Conservation (phyloP, 352 stramenopile genomes). For the Pythium plurisporium region DNA sequence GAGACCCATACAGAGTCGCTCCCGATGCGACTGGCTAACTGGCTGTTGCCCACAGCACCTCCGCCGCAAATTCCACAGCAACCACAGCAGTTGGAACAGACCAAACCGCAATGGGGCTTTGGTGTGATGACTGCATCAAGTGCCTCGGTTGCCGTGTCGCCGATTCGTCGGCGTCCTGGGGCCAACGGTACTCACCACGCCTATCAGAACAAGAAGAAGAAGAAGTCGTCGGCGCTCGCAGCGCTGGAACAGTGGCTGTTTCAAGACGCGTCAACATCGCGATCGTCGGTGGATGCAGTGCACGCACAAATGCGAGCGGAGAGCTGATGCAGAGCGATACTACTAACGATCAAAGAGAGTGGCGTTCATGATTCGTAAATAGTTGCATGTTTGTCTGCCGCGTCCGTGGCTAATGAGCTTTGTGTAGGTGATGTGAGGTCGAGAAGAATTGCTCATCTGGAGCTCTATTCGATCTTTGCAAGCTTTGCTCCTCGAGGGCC, state of each 20-base stretch:
- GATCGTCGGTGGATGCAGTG: constrained; percentile 4
- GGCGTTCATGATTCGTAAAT: no score
- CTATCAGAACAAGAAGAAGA: constrained; percentile 28
- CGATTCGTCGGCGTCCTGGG: constrained; percentile 27
- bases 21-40: constrained; percentile 49
- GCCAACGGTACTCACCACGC: constrained; percentile 14
- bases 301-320: constrained; percentile 19
- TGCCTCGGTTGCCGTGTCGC: constrained; percentile 18
- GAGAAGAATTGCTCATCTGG: no score
- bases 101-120: constrained; percentile 12
- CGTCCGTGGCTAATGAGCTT: no score
- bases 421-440: not conserved
- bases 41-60: constrained; percentile 31
- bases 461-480: constrained; percentile 37
- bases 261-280: constrained; percentile 7
- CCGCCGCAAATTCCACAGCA: no score
- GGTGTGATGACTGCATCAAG: not conserved
- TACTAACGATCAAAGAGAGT: no score
- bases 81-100: not conserved
- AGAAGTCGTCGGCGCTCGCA: constrained; percentile 30
- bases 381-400: no score
- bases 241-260: constrained; percentile 60
- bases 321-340: constrained; percentile 9
- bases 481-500: constrained; percentile 49
- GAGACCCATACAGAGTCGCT: constrained; percentile 42